Evolutionary conservation across 495 filamentous ascomycete species (phyloP), one percentile per base, ranked within the genome.

Genomic region (Chaetomium cochliodes): DNA sequence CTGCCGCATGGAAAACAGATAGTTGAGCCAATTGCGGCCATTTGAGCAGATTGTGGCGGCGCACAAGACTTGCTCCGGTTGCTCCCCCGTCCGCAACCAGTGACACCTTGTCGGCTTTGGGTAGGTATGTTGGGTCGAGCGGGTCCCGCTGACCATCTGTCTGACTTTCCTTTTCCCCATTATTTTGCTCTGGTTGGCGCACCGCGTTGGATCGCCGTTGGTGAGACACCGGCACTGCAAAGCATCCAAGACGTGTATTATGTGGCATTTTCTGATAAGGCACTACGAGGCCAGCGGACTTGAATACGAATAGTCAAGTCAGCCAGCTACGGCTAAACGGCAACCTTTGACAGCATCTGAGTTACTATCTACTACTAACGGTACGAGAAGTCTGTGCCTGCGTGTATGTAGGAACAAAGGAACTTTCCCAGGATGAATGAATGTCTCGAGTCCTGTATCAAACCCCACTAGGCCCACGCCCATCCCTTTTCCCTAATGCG

Each of bases 1-100:
- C 46, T 22, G 5, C 46, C 15, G 18, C 46, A 23, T 6, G 20
- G 13, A 6, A 33, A 47, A 16, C 15, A 33, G 39, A 18, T 5
- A 33, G 6, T 2, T 30, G 53, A 64, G 62, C 62, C 44, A 64
- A 52, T 58, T 64, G 62, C 62, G 62, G 41, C 44, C 25, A 52
- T 64, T 64, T 64, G 62, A 64, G 62, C 62, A 58, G 33, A 52
- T 64, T 64, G 62, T 64, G 62, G 53, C 57, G 42, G 11, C 49
- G 49, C 49, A 52, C 49, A 25, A 52, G 33, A 37, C 8, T 37
- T 11, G 6, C 41, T 44, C 41, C 15, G 11, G 1, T 37, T 11
- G 6, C 41, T 44, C 41, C 15, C 41, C 41, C 41, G 15, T 44
- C 41, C 15, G 41, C 41, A 47, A 47, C 44, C n/a, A 47, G 18